Evolutionary conservation across 129 eudicot genomes (phyloP).

Genomic region (Solidago caesia): DNA sequence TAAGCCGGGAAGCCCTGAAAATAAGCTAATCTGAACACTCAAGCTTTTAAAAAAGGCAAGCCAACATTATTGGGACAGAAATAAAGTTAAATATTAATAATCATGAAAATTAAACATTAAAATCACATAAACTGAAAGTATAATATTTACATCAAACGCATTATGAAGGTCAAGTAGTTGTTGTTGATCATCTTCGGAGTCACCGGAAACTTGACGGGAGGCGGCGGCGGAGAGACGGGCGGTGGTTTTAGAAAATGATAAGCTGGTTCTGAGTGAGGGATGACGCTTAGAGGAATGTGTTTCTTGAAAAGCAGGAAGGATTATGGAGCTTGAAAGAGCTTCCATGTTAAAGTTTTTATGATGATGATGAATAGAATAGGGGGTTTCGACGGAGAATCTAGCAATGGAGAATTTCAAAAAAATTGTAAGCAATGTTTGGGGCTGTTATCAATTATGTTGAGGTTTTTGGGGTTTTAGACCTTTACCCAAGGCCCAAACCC

Average conservation of each 20-base stretch:
- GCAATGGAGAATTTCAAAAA: neutral
- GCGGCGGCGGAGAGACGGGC: neutral
- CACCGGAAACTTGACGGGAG: constrained; percentile 6
- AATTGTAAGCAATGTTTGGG: no score
- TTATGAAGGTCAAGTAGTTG: neutral
- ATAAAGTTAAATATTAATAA: no score
- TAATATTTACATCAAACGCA: no score
- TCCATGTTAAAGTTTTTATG: neutral
- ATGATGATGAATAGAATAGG: neutral
- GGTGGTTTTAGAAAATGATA: constrained; percentile 1
- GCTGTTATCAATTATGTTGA: no score
- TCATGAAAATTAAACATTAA: no score
- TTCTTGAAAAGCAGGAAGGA: neutral
- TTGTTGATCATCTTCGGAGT: constrained; percentile 6
- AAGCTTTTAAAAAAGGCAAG: no score
- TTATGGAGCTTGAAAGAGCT: constrained; percentile 13
- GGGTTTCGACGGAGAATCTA: neutral
- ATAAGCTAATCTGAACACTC: neutral
- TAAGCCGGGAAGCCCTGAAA: neutral
- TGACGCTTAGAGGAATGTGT: neutral
- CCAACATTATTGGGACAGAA: no score
- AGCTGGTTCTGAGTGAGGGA: neutral
- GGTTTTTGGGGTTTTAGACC: neutral
- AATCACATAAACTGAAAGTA: no score
- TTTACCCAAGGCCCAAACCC: neutral